These are phyloP conservation scores for Plasmodiophora brassicae DNA, from an alignment of 208 protist species.

Conservation along the genomic window DNA sequence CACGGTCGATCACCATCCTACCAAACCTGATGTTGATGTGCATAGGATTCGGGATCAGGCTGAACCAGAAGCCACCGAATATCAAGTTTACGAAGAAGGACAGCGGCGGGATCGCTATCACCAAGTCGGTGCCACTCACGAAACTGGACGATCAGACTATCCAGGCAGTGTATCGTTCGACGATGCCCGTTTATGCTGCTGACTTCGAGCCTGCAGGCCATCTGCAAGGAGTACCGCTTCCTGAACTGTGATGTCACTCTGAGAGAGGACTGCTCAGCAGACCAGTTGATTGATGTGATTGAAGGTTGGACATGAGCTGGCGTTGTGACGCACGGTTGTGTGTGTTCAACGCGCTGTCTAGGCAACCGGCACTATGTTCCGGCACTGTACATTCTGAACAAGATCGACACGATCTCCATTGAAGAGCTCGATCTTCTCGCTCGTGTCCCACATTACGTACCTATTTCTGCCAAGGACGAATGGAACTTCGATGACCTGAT, in stretches of 20 bases:
- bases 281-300: constrained; percentile 40
- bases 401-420: constrained; percentile 41
- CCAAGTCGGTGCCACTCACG: background rate
- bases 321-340: background rate
- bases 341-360: background rate
- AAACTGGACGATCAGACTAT: constrained; percentile 35
- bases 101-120: constrained; percentile 26
- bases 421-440: constrained; percentile 49
- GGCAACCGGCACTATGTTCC: constrained; percentile 23
- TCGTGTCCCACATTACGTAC: constrained; percentile 48
- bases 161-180: no score
- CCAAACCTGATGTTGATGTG: no score
- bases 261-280: background rate
- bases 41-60: constrained; percentile 88
- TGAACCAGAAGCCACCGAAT: constrained; percentile 91
- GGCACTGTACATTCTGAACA: constrained; percentile 30
- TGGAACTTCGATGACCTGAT: constrained; percentile 51
- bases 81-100: constrained; percentile 63
- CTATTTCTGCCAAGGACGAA: constrained; percentile 46
- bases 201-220: no score
- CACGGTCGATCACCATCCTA: no score
- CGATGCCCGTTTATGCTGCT: no score
- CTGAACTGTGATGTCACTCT: constrained; percentile 22
- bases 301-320: background rate
- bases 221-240: constrained; percentile 26